Percentiles rank a stretch among this genome's conserved stretches.
Evolutionary conservation across 139 green algal genomes (phyloP).

Genomic region (Chlorella sorokiniana): DNA sequence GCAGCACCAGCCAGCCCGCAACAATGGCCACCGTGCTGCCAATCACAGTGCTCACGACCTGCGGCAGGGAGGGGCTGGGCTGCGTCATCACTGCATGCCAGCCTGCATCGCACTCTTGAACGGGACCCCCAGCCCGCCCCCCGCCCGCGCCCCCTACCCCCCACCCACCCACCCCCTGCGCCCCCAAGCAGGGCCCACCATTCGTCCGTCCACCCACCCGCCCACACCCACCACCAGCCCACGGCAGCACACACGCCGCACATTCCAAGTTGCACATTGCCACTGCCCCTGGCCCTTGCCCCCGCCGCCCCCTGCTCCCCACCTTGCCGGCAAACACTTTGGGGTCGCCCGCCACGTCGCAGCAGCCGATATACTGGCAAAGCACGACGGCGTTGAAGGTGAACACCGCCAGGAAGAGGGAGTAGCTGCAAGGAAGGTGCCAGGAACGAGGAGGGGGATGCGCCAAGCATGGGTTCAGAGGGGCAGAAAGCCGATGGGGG

Average conservation of each 20-base stretch:
- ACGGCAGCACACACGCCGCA: too few relatives aligned
- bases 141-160: too few relatives aligned
- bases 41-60: constrained; percentile 23
- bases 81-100: neutral
- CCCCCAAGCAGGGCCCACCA: neutral
- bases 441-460: neutral
- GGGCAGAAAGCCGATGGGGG: too few relatives aligned
- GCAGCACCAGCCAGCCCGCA: constrained; percentile 21
- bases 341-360: constrained; percentile 15
- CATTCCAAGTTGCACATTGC: too few relatives aligned
- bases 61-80: neutral
- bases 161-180: too few relatives aligned
- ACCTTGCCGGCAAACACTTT: constrained; percentile 26
- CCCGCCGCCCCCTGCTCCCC: too few relatives aligned
- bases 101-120: neutral
- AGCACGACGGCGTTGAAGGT: constrained; percentile 28
- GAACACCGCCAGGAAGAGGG: constrained; percentile 24
- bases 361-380: constrained; percentile 43
- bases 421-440: constrained; percentile 1
- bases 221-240: too few relatives aligned
- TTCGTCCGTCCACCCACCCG: neutral
- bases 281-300: too few relatives aligned
- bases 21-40: constrained; percentile 24
- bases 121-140: too few relatives aligned
- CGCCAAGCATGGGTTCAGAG: too few relatives aligned